Evolutionary conservation across 768 basidiomycete genomes (phyloP), one percentile per base, ranked within the genome.

Genomic region (Lactarius deliciosus): DNA sequence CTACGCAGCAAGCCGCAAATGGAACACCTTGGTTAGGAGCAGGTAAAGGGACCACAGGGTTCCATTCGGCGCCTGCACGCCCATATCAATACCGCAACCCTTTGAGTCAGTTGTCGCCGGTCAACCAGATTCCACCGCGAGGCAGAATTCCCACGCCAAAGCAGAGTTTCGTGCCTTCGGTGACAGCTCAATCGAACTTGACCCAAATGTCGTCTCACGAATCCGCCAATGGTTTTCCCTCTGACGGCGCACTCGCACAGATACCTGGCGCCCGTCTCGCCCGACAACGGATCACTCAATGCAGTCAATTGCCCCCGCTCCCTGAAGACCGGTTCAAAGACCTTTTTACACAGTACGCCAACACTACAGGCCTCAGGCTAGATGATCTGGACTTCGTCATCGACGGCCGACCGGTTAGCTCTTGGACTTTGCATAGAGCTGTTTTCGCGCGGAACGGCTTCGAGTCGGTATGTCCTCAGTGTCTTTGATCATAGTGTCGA

Each of bases 141-240:
- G 62, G 53, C 18, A 45, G 53, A 11, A 67, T 67, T 11, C 41
- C 66, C 18, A 63, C 66, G 34, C 53, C 61, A 4, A 62, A 67
- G 30, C 61, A 66, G 50, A 67, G 36, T 32, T 63, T 63, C 9
- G 57, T n/a, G 11, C 32, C 65, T 20, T 54, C 61, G 3, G 20
- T 61, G 22, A 40, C 60, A 28, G 22, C 41, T 4, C 66, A 63
- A 28, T 18, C 66, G 10, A 67, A 67, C 55, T 38, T 67, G 15
- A 38, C 62, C 5, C 66, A 67, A 36, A 67, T 64, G 10, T 45
- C 62, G 9, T 32, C 62, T 1, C 66, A 64, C 9, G 32, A 47
- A n/a, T n/a, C 66, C 20, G 57, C 22, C 30, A 60, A 43, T 47
- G 53, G 65, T 15, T 34, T 59, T 34, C 32, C 61, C 43, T 40